phyloP scores from a whole-genome alignment of 495 filamentous ascomycete species.

The Platismatia glauca region DNA sequence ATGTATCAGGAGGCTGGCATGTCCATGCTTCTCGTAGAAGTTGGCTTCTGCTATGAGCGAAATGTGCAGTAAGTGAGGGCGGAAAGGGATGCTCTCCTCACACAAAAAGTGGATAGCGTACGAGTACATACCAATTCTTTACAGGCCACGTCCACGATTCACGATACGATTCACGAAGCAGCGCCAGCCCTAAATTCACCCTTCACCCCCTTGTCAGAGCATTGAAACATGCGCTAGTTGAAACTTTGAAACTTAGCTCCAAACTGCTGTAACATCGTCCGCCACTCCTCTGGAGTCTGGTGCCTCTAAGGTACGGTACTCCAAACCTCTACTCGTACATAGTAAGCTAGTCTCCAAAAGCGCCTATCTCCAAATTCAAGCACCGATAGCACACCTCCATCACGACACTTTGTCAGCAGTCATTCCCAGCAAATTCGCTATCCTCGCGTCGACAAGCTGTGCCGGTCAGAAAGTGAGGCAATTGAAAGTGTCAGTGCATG shows the following conservation, averaged over 20 bases:
- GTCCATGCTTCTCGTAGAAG: slow-evolving; percentile 15
- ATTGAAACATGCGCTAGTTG: background rate
- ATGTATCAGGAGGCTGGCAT: slow-evolving; percentile 32
- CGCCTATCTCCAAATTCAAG: background rate
- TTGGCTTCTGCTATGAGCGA: background rate
- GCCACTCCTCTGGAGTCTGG: too few species aligned
- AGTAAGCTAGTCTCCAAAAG: background rate
- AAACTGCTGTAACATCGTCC: too few species aligned
- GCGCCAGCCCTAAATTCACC: slow-evolving; percentile 21
- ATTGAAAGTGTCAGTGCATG: slow-evolving; percentile 30
- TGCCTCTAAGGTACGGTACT: too few species aligned
- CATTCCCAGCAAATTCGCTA: background rate
- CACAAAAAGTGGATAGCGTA: too few species aligned
- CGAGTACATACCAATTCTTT: slow-evolving; percentile 18
- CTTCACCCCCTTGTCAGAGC: background rate
- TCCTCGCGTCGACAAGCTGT: background rate
- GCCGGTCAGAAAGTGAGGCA: background rate
- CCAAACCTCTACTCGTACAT: too few species aligned
- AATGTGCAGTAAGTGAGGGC: background rate
- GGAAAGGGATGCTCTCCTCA: background rate
- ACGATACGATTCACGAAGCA: too few species aligned
- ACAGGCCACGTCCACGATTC: slow-evolving; percentile 17
- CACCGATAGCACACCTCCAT: background rate
- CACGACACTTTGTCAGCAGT: background rate
- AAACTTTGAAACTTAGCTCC: background rate